A percentile compares a stretch with the other conserved stretches of the same genome.
phyloP scores from a whole-genome alignment of 78 protist species.

The Emiliania huxleyi region DNA sequence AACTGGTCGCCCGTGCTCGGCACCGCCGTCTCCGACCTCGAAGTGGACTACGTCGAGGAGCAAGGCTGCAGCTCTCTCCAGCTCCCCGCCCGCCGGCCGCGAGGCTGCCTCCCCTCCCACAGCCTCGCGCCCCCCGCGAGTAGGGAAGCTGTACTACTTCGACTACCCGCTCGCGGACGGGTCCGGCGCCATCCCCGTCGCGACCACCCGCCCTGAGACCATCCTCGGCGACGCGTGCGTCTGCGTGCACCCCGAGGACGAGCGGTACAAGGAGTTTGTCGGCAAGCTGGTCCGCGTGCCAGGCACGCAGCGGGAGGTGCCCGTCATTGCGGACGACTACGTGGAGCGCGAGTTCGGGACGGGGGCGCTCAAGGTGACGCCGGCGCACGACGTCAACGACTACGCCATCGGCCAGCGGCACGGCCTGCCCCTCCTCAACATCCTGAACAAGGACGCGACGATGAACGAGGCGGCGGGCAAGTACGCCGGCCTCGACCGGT shows the following conservation, averaged over 20 bases:
- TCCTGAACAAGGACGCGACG: conserved; percentile 56
- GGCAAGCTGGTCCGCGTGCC: conserved; percentile 84
- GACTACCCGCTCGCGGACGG: not conserved
- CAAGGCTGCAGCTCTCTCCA: not conserved
- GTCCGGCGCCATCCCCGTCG: conserved; percentile 56
- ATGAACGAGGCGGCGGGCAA: not conserved
- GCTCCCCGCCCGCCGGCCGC: no score
- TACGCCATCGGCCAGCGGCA: conserved; percentile 54
- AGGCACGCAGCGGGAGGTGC: conserved; percentile 61
- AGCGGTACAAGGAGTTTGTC: conserved; percentile 71
- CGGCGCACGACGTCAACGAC: conserved; percentile 71
- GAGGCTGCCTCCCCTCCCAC: no score
- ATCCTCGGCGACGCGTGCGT: conserved; percentile 91
- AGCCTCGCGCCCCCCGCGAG: not conserved
- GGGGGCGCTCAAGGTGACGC: conserved; percentile 79
- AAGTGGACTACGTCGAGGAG: conserved; percentile 33
- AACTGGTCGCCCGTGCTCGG: conserved; percentile 84
- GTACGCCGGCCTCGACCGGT: not conserved
- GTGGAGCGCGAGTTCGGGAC: conserved; percentile 73
- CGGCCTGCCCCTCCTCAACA: conserved; percentile 51
- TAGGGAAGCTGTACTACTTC: not conserved
- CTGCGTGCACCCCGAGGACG: conserved; percentile 87
- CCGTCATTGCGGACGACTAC: conserved; percentile 74
- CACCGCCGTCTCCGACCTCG: conserved; percentile 57
- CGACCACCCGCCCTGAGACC: conserved; percentile 95